A percentile compares a stretch with the other conserved stretches of the same genome.
phyloP scores from a whole-genome alignment of 768 basidiomycete species.

The Leucocoprinus leucothites region DNA sequence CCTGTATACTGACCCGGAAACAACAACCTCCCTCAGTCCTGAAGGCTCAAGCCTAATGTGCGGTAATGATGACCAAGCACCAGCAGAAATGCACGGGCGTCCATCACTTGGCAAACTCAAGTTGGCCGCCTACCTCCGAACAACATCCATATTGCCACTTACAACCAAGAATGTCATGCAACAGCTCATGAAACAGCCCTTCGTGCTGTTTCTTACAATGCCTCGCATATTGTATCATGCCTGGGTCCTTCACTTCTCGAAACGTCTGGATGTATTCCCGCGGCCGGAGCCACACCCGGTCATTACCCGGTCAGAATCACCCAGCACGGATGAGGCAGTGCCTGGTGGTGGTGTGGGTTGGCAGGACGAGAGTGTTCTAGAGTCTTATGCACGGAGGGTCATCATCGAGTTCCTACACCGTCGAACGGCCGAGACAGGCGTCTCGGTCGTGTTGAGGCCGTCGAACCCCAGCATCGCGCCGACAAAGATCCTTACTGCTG shows the following conservation, averaged over 20 bases:
- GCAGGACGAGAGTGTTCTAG: slow-evolving; percentile 27
- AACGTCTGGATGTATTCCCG: slow-evolving; percentile 52
- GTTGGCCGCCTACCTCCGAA: slow-evolving; percentile 47
- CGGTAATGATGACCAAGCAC: neutral
- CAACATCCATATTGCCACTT: slow-evolving; percentile 34
- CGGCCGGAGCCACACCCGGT: slow-evolving; percentile 52
- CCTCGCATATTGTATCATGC: slow-evolving; percentile 64
- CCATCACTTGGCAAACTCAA: slow-evolving; percentile 37
- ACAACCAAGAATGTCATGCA: slow-evolving; percentile 33
- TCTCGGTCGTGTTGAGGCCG: slow-evolving; percentile 37
- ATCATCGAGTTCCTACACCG: slow-evolving; percentile 28
- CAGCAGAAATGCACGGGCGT: neutral
- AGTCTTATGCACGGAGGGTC: slow-evolving; percentile 27
- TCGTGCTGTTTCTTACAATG: slow-evolving; percentile 51
- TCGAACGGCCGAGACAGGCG: slow-evolving; percentile 19
- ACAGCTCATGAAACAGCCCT: slow-evolving; percentile 41
- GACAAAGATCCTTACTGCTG: slow-evolving; percentile 16
- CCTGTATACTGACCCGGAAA: slow-evolving; percentile 25
- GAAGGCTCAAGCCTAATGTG: neutral
- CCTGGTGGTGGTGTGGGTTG: slow-evolving; percentile 33
- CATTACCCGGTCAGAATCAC: slow-evolving; percentile 11
- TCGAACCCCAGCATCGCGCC: slow-evolving; percentile 29
- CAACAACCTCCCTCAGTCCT: slow-evolving; percentile 1
- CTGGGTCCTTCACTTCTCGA: slow-evolving; percentile 56
- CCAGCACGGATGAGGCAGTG: neutral